Base-by-base conservation (phyloP, 257 asterid species). In the Euphrasia confusa region DNA sequence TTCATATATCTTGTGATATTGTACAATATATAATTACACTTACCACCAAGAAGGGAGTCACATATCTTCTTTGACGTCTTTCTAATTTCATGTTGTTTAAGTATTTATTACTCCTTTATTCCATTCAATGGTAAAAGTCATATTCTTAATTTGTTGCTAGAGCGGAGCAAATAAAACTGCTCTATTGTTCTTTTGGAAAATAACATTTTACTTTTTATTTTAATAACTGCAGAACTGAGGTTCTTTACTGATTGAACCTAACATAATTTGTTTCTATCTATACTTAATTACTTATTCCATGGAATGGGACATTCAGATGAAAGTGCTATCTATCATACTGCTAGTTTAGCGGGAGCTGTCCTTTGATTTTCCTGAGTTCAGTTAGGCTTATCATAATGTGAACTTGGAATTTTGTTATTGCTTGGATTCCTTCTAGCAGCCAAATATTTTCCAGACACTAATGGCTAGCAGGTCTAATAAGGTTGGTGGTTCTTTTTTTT, bases 381-480 rank as follows among this genome's bases (percentile, higher is more conserved):
- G 42, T 47, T 54, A 18, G 53, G 47, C n/a, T 49, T 40, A 39
- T 37, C 6, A 26, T 27, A 49, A 50, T 3, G 49, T 56, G 67
- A 63, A 42, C 30, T 57, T 8, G 45, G 61, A 71, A 63, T 33
- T 65, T 24, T 50, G 30, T 10, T 60, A 10, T 49, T 18, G 5
- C 35, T 50, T 58, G 57, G 42, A 28, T 58, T 58, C 7, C 63
- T 52, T 47, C 48, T 45, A 55, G 33, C 44, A 49, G 54, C 58
- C 73, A 50, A 58, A 67, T 45, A 48, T n/a, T 53, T n/a, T 61
- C 50, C 47, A n/a, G 56, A 32, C 44, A 35, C 17, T 48, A 52
- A 57, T 65, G 64, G 26, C 63, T 44, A 48, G 67, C 12, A n/a
- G 17, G 58, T 54, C 66, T 64, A 40, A 64, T 64, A 61, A 35